Conservation (phyloP, 2,329 filamentous ascomycete species). For the Colletotrichum siamense region DNA sequence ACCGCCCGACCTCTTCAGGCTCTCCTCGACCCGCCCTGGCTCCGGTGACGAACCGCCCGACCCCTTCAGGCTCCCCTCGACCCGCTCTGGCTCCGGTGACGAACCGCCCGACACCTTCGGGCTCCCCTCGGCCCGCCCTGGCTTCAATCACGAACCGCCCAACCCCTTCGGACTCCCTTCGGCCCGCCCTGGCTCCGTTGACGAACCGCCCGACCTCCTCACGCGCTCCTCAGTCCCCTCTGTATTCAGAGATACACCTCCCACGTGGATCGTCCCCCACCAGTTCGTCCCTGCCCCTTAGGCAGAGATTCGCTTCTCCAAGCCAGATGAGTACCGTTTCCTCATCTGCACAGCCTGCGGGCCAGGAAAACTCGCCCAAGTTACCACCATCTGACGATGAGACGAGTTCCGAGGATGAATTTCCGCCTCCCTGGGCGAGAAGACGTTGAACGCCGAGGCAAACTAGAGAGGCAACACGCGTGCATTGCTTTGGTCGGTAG, state of each 20-base stretch:
- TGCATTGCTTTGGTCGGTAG: not conserved
- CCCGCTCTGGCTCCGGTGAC: too few species aligned
- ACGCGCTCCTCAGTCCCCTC: rapidly evolving
- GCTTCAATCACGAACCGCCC: too few species aligned
- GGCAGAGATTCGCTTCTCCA: not conserved
- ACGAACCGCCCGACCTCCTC: not conserved
- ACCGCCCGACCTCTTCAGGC: too few species aligned
- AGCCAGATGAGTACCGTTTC: not conserved
- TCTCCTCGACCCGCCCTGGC: too few species aligned
- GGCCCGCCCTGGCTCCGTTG: too few species aligned
- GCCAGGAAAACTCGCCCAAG: not conserved
- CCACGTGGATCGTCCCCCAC: not conserved
- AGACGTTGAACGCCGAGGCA: not conserved
- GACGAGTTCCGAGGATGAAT: not conserved
- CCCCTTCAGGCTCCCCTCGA: too few species aligned
- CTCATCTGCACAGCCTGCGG: not conserved
- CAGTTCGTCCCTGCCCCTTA: not conserved
- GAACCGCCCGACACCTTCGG: too few species aligned
- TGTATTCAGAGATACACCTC: not conserved
- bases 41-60: too few species aligned
- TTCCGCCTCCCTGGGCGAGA: not conserved
- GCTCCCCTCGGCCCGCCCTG: too few species aligned
- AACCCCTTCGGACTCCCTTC: too few species aligned
- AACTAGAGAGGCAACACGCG: not conserved
- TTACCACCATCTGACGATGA: not conserved